Base-by-base conservation (phyloP, 2,329 filamentous ascomycete species). In the Aspergillus eucalypticola region DNA sequence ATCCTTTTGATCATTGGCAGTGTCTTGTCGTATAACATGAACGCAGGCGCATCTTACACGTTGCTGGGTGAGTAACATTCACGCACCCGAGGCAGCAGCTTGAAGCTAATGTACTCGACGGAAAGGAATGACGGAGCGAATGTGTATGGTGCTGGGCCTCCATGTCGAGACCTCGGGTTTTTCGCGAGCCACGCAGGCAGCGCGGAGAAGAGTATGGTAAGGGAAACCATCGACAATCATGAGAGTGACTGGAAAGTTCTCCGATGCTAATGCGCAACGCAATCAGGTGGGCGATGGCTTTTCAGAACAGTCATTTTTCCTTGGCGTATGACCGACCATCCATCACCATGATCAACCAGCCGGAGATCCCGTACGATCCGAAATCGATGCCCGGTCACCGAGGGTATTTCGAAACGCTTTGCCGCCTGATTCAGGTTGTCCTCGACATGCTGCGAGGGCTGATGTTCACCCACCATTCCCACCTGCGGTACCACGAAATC, bases 11-110 rank as follows among this genome's bases (percentile, higher is more conserved):
- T 88, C 25, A 85, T 88, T 27, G 84, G 84, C 63, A 86, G 86
- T 69, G 85, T 86, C 54, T 79, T 86, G 41, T 85, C 84, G 1
- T 86, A 86, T 70, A 86, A 86, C 66, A 86, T 86, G 84, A 88
- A 88, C 62, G 85, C 86, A 15, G 86, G 86, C 8, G 84, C 86
- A 27, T 83, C 85, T 8, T 88, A 87, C 78, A 84, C 84, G 44
- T 71, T 88, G 52, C 82, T 85, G 29, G 83, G 80, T 78, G 65
- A 62, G 73, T 66, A 81, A 8, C 39, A 29, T 58, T 50, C 15
- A 49, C 17, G 15, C 4, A 8, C 11, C 21, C n/a, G 25, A 19
- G 11, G 5, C 21, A 2, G 35, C 35, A 6, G 44, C 6, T 21
- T 15, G 46, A 41, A 27, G 23, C 54, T 66, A 56, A 66, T 32